Percentiles rank a stretch among this genome's conserved stretches.
These are phyloP conservation scores for Suhomyces ambrosiae DNA, from an alignment of 1,139 yeast species.

Conservation along the genomic window DNA sequence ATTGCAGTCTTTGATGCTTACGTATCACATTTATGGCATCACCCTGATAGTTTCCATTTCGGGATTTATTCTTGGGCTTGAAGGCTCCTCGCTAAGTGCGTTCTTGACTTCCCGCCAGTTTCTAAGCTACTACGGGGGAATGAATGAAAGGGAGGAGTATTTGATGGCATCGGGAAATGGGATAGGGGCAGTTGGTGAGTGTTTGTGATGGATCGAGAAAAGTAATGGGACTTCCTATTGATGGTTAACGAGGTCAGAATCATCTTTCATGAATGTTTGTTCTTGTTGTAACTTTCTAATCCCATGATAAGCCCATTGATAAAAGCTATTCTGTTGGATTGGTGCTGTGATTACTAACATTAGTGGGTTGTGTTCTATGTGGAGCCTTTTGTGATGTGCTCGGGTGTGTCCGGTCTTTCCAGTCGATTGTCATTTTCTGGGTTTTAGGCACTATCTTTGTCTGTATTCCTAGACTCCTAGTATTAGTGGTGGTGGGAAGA, in stretches of 20 bases:
- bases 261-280: no score
- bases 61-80: constrained; percentile 38
- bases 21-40: constrained; percentile 15
- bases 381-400: constrained; percentile 34
- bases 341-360: constrained; percentile 15
- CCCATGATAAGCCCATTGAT: no score
- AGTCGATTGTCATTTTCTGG: constrained; percentile 33
- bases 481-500: constrained; percentile 31
- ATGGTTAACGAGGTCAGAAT: no score
- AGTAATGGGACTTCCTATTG: no score
- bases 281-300: no score
- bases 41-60: constrained; percentile 24
- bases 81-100: constrained; percentile 29
- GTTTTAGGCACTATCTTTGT: constrained; percentile 27
- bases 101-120: constrained; percentile 28
- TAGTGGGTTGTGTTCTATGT: constrained; percentile 36
- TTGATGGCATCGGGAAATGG: constrained; percentile 32
- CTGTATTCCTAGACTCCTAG: constrained; percentile 29
- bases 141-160: constrained; percentile 28
- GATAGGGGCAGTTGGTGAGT: constrained; percentile 37
- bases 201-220: no score
- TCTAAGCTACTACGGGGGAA: constrained; percentile 25
- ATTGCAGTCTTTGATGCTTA: no score
- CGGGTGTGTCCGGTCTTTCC: constrained; percentile 32
- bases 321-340: no score